Base-by-base conservation (phyloP, 768 basidiomycete genomes). In the Podaxis sp. region DNA sequence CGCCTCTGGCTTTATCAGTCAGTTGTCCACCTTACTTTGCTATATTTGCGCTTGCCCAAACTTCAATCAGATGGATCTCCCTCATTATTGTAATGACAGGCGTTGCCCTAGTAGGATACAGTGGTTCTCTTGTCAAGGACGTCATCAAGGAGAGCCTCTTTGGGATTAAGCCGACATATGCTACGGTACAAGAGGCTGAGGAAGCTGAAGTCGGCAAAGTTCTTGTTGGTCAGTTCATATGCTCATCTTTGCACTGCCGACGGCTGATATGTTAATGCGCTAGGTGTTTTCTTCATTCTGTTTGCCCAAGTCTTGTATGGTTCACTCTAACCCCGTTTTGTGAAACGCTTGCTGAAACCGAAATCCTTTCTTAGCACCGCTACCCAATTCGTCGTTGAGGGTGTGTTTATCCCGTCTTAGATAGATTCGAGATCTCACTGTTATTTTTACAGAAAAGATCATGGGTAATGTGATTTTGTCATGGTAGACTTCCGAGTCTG, bases 251-350 rank as follows among this genome's bases (percentile, higher is more conserved):
- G 68, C 70, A 56, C 57, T 64, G 53, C 52, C 68, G 48, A 73
- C 63, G 63, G 44, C 63, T 63, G 49, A 63, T 22, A 36, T 57
- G 48, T 63, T 22, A 58, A 58, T 54, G 56, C 38, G 63, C 30
- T 62, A 92, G 96, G 96, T 59, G 88, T 99, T 36, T 86, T 93
- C 73, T 89, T 99, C 73, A 83, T 99, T 59, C 77, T 97, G 30
- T 95, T 97, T 72, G 96, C 96, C 26, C 96, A 99, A 75, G 75
- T 97, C 66, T 98, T 98, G 92, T 94, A 73, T 81, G 89, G 65
- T 56, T 24, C n/a, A 51, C 36, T 57, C 39, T 51, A 49, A 40
- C 63, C 65, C 64, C 63, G 56, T 68, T 64, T 67, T 68, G 54
- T 52, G 12, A 51, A 57, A 52, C 57, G 30, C 39, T 48, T 64